Percentiles rank a stretch among this genome's conserved stretches.
Conservation (phyloP, 257 asterid species). For the Jacaranda mimosifolia region DNA sequence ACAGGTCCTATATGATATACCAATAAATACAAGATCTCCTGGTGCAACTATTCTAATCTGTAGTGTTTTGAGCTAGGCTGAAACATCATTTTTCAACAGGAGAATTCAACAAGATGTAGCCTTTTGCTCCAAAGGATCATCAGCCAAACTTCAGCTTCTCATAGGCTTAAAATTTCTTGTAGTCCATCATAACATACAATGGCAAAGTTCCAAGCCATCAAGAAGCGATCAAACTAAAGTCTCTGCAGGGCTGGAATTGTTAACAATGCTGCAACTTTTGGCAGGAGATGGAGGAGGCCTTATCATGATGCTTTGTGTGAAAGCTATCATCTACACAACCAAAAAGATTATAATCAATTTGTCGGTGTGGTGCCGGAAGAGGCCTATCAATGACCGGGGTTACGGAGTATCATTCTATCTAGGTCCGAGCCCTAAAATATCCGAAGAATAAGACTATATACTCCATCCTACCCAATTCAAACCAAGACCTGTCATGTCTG, state of each 20-base stretch:
- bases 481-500: too few species aligned
- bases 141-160: neutral
- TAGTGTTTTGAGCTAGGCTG: neutral
- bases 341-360: neutral
- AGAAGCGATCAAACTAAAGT: constrained; percentile 28
- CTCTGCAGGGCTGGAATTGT: constrained; percentile 33
- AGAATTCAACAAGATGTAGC: constrained; percentile 1
- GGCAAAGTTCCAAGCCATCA: neutral
- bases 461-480: too few species aligned
- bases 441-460: too few species aligned
- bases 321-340: constrained; percentile 64
- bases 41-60: neutral
- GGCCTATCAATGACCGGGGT: too few species aligned
- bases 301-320: constrained; percentile 56
- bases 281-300: constrained; percentile 33
- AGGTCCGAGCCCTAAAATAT: too few species aligned
- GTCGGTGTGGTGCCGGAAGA: too few species aligned
- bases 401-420: too few species aligned
- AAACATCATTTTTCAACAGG: neutral
- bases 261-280: constrained; percentile 26
- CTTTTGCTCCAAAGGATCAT: neutral
- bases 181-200: neutral
- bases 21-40: neutral
- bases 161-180: neutral
- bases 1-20: neutral